A percentile compares a stretch with the other conserved stretches of the same genome.
Evolutionary conservation across 352 stramenopile species (phyloP).

Genomic region (Elongisporangium undulatum): DNA sequence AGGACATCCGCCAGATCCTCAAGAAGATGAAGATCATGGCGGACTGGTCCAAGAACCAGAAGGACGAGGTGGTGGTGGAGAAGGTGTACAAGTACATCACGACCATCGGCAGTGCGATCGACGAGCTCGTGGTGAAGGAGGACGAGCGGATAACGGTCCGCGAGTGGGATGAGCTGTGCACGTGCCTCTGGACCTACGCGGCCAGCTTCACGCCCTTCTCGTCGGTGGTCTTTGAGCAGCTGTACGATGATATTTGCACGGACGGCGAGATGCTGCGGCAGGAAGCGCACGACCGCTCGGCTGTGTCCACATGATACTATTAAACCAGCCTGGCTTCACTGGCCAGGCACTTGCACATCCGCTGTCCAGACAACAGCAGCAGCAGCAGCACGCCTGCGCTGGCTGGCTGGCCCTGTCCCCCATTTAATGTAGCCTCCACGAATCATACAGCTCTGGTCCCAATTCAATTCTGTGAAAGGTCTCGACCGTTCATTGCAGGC

Average conservation of each 20-base stretch:
- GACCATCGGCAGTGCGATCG: constrained; percentile 76
- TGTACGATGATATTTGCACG: constrained; percentile 84
- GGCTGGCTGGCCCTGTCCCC: too few species aligned
- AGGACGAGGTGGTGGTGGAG: constrained; percentile 79
- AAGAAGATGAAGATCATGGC: constrained; percentile 89
- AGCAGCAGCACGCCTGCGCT: too few species aligned
- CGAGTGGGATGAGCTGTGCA: constrained; percentile 74
- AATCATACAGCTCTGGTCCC: not conserved
- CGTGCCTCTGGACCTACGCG: constrained; percentile 76
- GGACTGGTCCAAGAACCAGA: constrained; percentile 76
- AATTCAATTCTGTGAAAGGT: not conserved
- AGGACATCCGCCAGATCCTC: constrained; percentile 71
- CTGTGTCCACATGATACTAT: constrained; percentile 13
- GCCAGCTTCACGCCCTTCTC: constrained; percentile 74
- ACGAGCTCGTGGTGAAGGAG: constrained; percentile 50
- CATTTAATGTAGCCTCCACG: not conserved
- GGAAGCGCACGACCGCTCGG: constrained; percentile 3
- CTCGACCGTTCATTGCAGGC: not conserved
- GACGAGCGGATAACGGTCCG: constrained; percentile 9
- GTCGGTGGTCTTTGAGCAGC: constrained; percentile 66
- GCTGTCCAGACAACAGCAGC: too few species aligned
- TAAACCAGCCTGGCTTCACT: too few species aligned
- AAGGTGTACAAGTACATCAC: constrained; percentile 87
- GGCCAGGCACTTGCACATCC: too few species aligned
- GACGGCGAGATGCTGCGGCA: constrained; percentile 49